These are phyloP conservation scores for Neurospora discreta DNA, from an alignment of 495 filamentous ascomycete genomes.

Conservation along the genomic window DNA sequence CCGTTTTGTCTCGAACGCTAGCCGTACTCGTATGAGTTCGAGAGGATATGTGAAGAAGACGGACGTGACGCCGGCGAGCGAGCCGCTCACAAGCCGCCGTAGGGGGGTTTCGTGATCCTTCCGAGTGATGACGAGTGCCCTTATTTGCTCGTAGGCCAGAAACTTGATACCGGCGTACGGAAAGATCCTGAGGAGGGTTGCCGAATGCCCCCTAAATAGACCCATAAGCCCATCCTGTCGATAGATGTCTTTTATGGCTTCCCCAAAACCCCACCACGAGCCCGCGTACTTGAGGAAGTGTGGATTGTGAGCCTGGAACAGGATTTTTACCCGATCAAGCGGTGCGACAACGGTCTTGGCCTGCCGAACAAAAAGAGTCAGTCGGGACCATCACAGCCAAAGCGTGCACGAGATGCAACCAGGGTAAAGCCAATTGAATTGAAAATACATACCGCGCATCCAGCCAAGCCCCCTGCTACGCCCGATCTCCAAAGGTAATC, in stretches of 20 bases:
- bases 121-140: slow-evolving; percentile 57
- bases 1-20: slow-evolving; percentile 83
- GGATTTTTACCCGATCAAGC: slow-evolving; percentile 95
- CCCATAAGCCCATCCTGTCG: slow-evolving; percentile 58
- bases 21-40: slow-evolving; percentile 81
- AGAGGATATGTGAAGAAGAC: slow-evolving; percentile 95
- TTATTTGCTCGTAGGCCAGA: slow-evolving; percentile 91
- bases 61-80: slow-evolving; percentile 72
- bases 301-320: slow-evolving; percentile 92
- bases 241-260: slow-evolving; percentile 77
- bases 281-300: slow-evolving; percentile 87
- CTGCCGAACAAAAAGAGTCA: slow-evolving; percentile 29
- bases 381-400: neutral
- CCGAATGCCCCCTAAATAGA: slow-evolving; percentile 86
- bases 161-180: slow-evolving; percentile 98
- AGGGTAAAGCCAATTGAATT: neutral
- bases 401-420: neutral
- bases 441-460: slow-evolving; percentile 56
- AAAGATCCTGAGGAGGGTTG: slow-evolving; percentile 88
- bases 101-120: slow-evolving; percentile 66
- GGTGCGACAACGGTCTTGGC: slow-evolving; percentile 94
- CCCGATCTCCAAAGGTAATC: slow-evolving; percentile 77
- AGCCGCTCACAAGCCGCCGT: slow-evolving; percentile 67
- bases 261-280: slow-evolving; percentile 67
- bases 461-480: slow-evolving; percentile 78